Base-by-base conservation (phyloP, 495 filamentous ascomycete species). In the Aspergillus avenaceus region DNA sequence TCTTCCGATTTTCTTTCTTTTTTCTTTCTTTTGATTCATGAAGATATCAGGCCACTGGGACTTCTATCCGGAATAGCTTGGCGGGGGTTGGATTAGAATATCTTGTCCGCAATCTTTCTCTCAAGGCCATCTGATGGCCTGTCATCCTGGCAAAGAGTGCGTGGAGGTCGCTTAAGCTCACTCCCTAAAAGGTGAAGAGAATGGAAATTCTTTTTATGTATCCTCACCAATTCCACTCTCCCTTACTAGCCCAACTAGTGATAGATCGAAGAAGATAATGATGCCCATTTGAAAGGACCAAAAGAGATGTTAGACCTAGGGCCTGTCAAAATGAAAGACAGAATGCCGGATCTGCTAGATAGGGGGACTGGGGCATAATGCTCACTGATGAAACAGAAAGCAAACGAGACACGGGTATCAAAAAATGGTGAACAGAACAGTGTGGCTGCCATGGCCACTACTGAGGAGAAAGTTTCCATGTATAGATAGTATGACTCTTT, bases 211-310 rank as follows among this genome's bases (percentile, higher is more conserved):
- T 21, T 47, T n/a, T n/a, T n/a, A n/a, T n/a, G n/a, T 25, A 45
- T 37, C 38, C 9, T 34, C 28, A 13, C 54, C 45, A 57, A 57
- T 50, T 49, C 45, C 50, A 40, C 34, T 40, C 54, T 53, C 42
- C 14, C 28, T 50, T 56, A 51, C 31, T 53, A 54, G 44, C 49
- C 57, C 53, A 53, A 56, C 31, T 40, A 55, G 46, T 47, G 29
- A 49, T 53, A 56, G 29, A 53, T 55, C 22, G 28, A 47, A 26
- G 38, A 50, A 56, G n/a, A 31, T 36, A 13, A 32, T 23, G 28
- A 48, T 48, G 29, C 37, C 29, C 45, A 43, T 12, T 43, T 23
- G 24, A 9, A 16, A 38, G 32, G 26, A 8, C 27, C 45, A 46
- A 50, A 44, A 22, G 46, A 45, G 31, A 42, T 53, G 18, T 34